Percentiles rank a stretch among this genome's conserved stretches.
phyloP scores from a whole-genome alignment of 495 filamentous ascomycete genomes.

The Penicillium turbatum region DNA sequence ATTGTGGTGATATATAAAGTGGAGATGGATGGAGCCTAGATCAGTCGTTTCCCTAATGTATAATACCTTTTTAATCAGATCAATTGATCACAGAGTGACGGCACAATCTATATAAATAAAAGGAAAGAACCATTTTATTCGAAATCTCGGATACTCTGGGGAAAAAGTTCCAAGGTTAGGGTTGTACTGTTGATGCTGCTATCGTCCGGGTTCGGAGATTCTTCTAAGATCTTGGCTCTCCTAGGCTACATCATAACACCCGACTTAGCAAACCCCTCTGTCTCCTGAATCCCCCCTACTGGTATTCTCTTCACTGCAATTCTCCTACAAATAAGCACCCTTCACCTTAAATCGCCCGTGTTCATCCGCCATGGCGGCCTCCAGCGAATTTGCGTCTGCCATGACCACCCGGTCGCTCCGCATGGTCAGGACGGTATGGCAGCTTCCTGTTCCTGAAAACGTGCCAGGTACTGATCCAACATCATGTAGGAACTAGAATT shows the following conservation, averaged over 20 bases:
- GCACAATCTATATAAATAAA: too few species aligned
- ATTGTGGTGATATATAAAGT: too few species aligned
- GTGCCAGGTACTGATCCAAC: constrained; percentile 6
- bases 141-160: too few species aligned
- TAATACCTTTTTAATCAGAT: too few species aligned
- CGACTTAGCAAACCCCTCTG: neutral
- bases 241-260: constrained; percentile 1
- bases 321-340: neutral
- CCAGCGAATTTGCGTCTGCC: constrained; percentile 38
- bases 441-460: constrained; percentile 2
- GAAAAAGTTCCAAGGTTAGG: too few species aligned
- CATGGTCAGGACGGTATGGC: constrained; percentile 73
- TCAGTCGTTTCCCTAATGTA: too few species aligned
- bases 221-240: neutral
- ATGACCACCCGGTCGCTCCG: constrained; percentile 79
- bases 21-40: too few species aligned
- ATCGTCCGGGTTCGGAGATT: neutral
- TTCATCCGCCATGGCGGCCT: constrained; percentile 33
- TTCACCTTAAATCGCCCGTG: neutral
- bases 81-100: too few species aligned
- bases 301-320: neutral
- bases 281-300: constrained; percentile 2
- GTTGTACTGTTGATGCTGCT: too few species aligned
- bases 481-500: constrained; percentile 78
- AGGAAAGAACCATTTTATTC: too few species aligned